phyloP scores from a whole-genome alignment of 1,284 basidiomycete genomes.

The Irpex rosettiformis region DNA sequence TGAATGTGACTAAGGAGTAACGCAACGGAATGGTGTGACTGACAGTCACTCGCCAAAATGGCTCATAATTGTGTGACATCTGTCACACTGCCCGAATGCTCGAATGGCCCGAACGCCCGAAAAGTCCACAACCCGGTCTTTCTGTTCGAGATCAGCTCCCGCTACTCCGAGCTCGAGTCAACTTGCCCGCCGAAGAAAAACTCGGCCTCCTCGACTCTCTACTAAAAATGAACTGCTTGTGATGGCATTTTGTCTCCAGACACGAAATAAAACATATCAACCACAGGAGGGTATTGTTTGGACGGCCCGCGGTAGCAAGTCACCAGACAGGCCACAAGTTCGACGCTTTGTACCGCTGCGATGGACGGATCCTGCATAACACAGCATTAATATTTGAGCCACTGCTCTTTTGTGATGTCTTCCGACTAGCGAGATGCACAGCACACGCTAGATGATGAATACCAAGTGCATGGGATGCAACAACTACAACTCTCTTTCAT shows the following conservation, averaged over 20 bases:
- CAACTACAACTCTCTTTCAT: not conserved
- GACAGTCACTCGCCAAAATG: too few relatives aligned
- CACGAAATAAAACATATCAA: not conserved
- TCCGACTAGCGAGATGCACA: not conserved
- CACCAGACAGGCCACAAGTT: slow-evolving; percentile 1
- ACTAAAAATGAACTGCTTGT: too few relatives aligned
- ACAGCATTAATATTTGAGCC: not conserved
- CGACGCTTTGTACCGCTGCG: not conserved
- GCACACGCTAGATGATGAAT: not conserved
- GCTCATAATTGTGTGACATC: too few relatives aligned
- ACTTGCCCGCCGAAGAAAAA: too few relatives aligned
- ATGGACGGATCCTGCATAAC: not conserved
- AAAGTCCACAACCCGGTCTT: too few relatives aligned
- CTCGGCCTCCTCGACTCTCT: too few relatives aligned
- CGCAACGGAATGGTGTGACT: too few relatives aligned
- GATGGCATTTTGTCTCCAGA: not conserved
- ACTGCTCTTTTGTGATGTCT: not conserved
- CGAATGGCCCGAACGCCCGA: too few relatives aligned
- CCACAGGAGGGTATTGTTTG: not conserved
- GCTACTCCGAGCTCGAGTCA: too few relatives aligned
- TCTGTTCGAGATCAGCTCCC: too few relatives aligned
- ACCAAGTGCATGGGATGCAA: not conserved
- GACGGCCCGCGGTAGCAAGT: not conserved
- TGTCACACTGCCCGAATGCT: too few relatives aligned
- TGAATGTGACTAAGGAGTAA: too few relatives aligned